Conservation (phyloP, 2,329 filamentous ascomycete genomes). For the Fusarium papillatum region DNA sequence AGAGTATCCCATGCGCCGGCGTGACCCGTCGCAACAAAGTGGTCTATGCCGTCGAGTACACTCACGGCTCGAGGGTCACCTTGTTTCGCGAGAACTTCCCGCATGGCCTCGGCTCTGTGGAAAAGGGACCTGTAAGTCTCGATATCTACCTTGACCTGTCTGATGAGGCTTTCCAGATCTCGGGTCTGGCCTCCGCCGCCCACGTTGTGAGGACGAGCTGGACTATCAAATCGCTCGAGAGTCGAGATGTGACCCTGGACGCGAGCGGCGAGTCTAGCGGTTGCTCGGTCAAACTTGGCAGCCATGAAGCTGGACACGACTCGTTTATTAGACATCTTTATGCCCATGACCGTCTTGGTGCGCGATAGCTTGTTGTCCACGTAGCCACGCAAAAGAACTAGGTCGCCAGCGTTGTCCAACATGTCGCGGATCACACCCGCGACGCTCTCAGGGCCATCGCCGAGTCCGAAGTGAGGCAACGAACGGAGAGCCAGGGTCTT, state of each 20-base stretch:
- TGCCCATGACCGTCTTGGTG: neutral
- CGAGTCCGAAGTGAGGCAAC: neutral
- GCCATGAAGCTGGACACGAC: neutral
- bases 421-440: neutral
- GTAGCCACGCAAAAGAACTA: neutral
- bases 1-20: fast-evolving
- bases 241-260: neutral
- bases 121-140: too few relatives aligned
- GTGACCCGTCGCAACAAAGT: neutral
- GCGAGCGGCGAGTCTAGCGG: neutral
- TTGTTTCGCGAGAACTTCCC: neutral
- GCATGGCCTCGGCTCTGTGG: neutral
- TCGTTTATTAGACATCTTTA: neutral
- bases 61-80: neutral
- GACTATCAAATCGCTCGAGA: neutral
- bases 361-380: neutral
- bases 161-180: neutral
- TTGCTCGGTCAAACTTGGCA: neutral
- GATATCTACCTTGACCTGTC: too few relatives aligned
- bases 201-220: neutral
- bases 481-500: neutral
- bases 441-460: neutral
- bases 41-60: neutral
- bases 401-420: neutral
- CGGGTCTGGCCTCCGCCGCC: neutral